A percentile compares a stretch with the other conserved stretches of the same genome.
Conservation (phyloP, 352 stramenopile genomes). For the Globisporangium acanthophoron region DNA sequence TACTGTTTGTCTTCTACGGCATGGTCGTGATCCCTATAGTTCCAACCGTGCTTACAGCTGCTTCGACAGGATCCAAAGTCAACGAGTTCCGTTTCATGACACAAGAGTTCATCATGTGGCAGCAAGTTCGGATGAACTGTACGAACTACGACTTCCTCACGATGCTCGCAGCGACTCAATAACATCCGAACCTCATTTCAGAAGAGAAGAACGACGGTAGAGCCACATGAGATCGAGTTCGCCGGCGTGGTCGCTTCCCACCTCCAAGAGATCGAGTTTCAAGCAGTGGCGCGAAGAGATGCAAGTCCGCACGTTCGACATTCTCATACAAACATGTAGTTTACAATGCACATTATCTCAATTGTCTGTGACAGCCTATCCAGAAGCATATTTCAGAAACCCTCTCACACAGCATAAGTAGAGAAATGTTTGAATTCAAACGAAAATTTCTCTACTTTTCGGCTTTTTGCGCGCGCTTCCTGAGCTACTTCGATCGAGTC, state of each 20-base stretch:
- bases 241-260: too few relatives aligned
- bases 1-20: not conserved
- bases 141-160: too few relatives aligned
- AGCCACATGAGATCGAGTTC: too few relatives aligned
- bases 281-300: too few relatives aligned
- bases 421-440: not conserved
- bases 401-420: not conserved
- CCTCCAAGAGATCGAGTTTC: too few relatives aligned
- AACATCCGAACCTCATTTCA: too few relatives aligned
- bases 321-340: too few relatives aligned
- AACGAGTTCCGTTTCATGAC: not conserved
- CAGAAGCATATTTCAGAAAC: not conserved
- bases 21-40: constrained; percentile 12
- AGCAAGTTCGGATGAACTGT: not conserved
- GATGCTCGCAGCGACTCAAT: too few relatives aligned
- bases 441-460: not conserved
- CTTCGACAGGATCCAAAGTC: constrained; percentile 18
- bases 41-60: constrained; percentile 35
- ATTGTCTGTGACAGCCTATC: not conserved
- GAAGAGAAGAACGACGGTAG: too few relatives aligned
- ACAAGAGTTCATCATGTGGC: not conserved
- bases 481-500: not conserved
- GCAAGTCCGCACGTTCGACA: too few relatives aligned
- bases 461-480: not conserved
- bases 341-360: too few relatives aligned